A percentile compares a stretch with the other conserved stretches of the same genome.
Evolutionary conservation across 306 rosid species (phyloP).

Genomic region (Styphnolobium japonicum): DNA sequence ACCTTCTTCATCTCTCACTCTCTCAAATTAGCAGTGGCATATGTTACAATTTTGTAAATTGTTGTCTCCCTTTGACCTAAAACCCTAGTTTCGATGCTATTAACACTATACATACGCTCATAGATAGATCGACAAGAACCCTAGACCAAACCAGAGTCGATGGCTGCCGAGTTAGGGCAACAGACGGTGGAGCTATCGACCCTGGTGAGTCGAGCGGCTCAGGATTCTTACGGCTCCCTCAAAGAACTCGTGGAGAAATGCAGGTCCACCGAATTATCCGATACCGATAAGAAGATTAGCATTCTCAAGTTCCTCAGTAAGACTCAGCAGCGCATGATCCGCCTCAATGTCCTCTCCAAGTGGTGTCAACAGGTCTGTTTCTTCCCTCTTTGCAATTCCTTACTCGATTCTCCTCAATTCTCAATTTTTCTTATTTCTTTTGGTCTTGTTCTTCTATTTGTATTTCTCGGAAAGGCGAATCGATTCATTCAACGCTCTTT

Average conservation of each 20-base stretch:
- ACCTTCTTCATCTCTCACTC: too few species aligned
- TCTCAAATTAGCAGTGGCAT: too few species aligned
- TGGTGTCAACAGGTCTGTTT: constrained; percentile 89
- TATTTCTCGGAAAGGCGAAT: too few species aligned
- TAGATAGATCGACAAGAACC: constrained; percentile 29
- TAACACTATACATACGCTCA: background rate
- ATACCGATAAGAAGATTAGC: constrained; percentile 77
- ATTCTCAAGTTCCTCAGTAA: constrained; percentile 81
- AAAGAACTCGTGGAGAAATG: constrained; percentile 83
- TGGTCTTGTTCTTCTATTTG: too few species aligned
- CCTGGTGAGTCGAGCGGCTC: constrained; percentile 74
- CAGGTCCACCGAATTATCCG: constrained; percentile 66
- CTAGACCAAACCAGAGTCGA: constrained; percentile 19
- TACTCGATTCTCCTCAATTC: background rate
- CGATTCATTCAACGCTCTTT: background rate
- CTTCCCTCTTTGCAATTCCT: background rate
- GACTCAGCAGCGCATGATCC: constrained; percentile 96
- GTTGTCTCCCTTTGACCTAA: background rate
- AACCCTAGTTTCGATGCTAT: constrained; percentile 29
- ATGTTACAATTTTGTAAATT: too few species aligned
- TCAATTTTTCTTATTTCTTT: too few species aligned
- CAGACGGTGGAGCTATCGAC: constrained; percentile 90
- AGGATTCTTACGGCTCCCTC: constrained; percentile 73
- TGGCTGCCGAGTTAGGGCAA: constrained; percentile 95
- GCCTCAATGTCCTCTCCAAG: constrained; percentile 91